Conservation (phyloP, 192 early-diverging fungal species). For the Umbelopsis isabellina region DNA sequence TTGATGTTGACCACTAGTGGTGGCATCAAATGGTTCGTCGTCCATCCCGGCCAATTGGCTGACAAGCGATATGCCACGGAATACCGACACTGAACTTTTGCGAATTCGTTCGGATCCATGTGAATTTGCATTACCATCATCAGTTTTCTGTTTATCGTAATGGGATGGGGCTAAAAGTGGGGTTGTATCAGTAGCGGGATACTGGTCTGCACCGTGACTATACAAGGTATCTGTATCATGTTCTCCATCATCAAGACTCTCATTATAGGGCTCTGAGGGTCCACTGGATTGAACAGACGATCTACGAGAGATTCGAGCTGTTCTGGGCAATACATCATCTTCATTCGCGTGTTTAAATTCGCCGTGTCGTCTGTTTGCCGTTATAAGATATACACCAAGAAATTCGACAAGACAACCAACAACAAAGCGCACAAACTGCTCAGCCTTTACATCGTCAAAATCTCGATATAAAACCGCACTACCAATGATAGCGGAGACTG, state of each 20-base stretch:
- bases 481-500: constrained; percentile 69
- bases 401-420: constrained; percentile 65
- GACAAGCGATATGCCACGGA: constrained; percentile 1
- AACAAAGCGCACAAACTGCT: constrained; percentile 52
- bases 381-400: constrained; percentile 72
- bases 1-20: not conserved
- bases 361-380: constrained; percentile 49
- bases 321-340: not conserved
- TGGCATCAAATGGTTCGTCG: not conserved
- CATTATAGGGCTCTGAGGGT: not conserved
- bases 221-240: constrained; percentile 14
- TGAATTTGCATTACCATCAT: not conserved
- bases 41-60: constrained; percentile 14
- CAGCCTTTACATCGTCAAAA: constrained; percentile 57
- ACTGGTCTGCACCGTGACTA: not conserved
- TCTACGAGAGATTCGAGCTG: not conserved
- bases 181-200: not conserved
- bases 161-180: not conserved
- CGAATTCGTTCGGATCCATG: not conserved
- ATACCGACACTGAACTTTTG: not conserved
- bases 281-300: not conserved
- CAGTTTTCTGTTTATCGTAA: constrained; percentile 4
- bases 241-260: not conserved
- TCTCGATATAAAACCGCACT: constrained; percentile 69
- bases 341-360: not conserved